phyloP scores from a whole-genome alignment of 1,284 basidiomycete species.

The Tremellales sp. region DNA sequence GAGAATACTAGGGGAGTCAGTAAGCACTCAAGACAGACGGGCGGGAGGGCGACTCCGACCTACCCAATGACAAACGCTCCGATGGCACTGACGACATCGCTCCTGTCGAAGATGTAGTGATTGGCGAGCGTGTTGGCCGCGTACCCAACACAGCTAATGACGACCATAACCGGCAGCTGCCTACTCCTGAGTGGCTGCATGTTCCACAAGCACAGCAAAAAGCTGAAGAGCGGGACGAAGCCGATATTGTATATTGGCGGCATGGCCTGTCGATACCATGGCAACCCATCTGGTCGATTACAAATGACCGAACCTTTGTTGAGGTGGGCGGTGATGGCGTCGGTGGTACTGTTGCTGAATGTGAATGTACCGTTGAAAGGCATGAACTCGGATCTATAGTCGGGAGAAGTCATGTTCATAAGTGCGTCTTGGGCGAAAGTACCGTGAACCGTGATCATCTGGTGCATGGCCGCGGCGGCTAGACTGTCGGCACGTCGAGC shows the following conservation, averaged over 20 bases:
- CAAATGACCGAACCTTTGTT: slow-evolving; percentile 54
- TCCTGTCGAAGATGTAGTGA: slow-evolving; percentile 75
- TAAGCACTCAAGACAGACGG: not conserved
- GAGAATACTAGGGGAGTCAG: slow-evolving; percentile 53
- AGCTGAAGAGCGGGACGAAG: slow-evolving; percentile 76
- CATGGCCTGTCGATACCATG: slow-evolving; percentile 75
- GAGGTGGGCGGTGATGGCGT: slow-evolving; percentile 25
- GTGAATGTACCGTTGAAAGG: slow-evolving; percentile 64
- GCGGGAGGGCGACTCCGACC: slow-evolving; percentile 4
- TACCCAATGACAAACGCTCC: slow-evolving; percentile 76
- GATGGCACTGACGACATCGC: slow-evolving; percentile 75
- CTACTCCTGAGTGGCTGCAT: slow-evolving; percentile 66
- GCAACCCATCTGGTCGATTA: slow-evolving; percentile 59
- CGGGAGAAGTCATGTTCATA: slow-evolving; percentile 2
- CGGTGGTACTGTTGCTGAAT: slow-evolving; percentile 57
- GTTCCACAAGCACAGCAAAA: slow-evolving; percentile 68
- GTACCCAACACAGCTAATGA: slow-evolving; percentile 75
- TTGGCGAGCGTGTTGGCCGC: slow-evolving; percentile 73
- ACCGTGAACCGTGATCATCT: slow-evolving; percentile 59
- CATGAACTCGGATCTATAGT: not conserved
- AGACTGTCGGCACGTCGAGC: slow-evolving; percentile 57
- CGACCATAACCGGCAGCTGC: slow-evolving; percentile 75
- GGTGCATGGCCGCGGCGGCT: slow-evolving; percentile 55
- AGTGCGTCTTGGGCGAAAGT: slow-evolving; percentile 56
- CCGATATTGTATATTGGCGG: slow-evolving; percentile 70